Base-by-base conservation (phyloP, 257 asterid genomes). In the Coffea eugenioides region DNA sequence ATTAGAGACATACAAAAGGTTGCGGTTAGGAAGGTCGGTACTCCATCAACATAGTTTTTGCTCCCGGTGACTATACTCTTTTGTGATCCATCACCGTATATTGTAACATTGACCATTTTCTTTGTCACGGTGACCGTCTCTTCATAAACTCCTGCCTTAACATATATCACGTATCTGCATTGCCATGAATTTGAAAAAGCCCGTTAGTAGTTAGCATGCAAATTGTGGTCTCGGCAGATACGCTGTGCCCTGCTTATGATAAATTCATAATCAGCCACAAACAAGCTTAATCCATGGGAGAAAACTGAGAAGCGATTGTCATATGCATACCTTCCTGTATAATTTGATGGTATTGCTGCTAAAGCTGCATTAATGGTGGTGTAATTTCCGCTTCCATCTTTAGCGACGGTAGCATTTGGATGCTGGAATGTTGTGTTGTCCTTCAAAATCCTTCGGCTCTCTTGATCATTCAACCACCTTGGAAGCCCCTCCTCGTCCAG, bases 51-150 rank as follows among this genome's bases (percentile, higher is more conserved):
- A 36, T 70, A 90, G 43, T 88, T 93, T 85, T 93, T 95, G 85
- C 67, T 88, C 59, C 98, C 98, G 0, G 94, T 86, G 83, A 95
- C 69, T 13, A 95, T 72, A 86, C 90, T 91, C 85, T 95, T 95
- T 81, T 95, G 97, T 0, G 99, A 95, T 83, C 99, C 99, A 3
- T 87, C 98, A 18, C 99, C 99, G 31, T 87, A 86, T 48, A 95
- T 90, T 21, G 99, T 92, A 3, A 95, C 74, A 68, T 95, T 95
- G 8, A 66, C 90, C 97, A 92, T 92, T 49, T 86, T 83, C 82
- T 90, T 92, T 2, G 92, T 82, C 13, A 95, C 87, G 0, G 87
- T 73, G 45, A 95, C 97, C 27, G 74, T 90, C 86, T 93, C 98
- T 2, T 84, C 89, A 57, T 95, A 95, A 11, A 93, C 76, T 2